Evolutionary conservation across 352 stramenopile genomes (phyloP).

Genomic region (Pythium phragmitis): DNA sequence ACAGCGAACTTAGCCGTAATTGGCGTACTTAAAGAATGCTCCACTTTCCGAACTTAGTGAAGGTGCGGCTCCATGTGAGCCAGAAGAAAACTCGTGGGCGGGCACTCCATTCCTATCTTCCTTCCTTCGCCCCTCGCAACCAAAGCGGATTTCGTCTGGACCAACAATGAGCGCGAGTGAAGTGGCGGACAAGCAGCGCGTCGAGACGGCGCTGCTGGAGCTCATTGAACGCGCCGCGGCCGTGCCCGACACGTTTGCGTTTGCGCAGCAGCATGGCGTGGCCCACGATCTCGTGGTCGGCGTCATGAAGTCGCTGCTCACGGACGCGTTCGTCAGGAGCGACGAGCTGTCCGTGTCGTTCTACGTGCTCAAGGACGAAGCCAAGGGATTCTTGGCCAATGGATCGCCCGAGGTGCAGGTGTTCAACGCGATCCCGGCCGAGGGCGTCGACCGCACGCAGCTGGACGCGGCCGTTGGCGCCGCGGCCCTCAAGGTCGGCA

Average conservation of each 20-base stretch:
- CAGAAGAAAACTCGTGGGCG: constrained; percentile 22
- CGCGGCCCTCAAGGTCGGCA: constrained; percentile 92
- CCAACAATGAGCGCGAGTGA: constrained; percentile 42
- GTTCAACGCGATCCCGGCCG: constrained; percentile 75
- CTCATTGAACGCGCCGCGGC: constrained; percentile 39
- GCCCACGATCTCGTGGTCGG: constrained; percentile 94
- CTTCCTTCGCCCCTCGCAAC: background rate
- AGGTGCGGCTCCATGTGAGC: constrained; percentile 6
- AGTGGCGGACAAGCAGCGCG: constrained; percentile 61
- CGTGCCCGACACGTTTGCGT: constrained; percentile 85
- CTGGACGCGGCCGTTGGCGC: constrained; percentile 86
- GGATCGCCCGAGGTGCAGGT: constrained; percentile 86
- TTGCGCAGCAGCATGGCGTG: constrained; percentile 66
- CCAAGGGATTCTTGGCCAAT: constrained; percentile 59
- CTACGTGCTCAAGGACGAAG: constrained; percentile 93
- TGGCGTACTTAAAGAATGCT: background rate
- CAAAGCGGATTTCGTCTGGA: background rate
- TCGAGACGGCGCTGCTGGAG: constrained; percentile 69
- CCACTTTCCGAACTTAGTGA: constrained; percentile 5
- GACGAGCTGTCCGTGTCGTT: constrained; percentile 84
- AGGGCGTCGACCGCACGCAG: constrained; percentile 66
- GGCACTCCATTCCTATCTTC: background rate
- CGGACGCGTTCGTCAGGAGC: constrained; percentile 90
- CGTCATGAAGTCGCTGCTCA: constrained; percentile 94
- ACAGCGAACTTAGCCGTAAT: constrained; percentile 1